Base-by-base conservation (phyloP, 2,329 filamentous ascomycete genomes). In the Fusarium longipes region DNA sequence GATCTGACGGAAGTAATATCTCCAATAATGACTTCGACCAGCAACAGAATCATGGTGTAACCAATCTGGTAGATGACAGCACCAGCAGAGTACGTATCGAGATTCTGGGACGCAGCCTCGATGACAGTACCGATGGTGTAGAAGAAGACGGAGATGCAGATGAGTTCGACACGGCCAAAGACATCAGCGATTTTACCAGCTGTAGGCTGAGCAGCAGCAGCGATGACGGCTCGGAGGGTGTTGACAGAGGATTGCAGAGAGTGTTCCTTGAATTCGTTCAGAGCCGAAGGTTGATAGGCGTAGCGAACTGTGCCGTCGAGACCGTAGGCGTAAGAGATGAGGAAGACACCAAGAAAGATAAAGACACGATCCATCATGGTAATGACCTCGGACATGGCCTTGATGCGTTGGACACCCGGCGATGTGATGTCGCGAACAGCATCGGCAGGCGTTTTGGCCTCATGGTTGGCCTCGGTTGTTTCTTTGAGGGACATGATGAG, bases 321-420 rank as follows among this genome's bases (percentile, higher is more conserved):
- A 3, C 86, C 85, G 73, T 90, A 91, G 32, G 83, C 86, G 74
- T 89, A 91, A 12, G 87, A 84, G 52, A 90, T 78, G 30, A 91
- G 74, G 73, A 91, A 90, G 65, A 90, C 80, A 24, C 87, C 81
- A 11, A 84, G 71, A 76, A 90, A 90, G 73, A 91, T 82, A 63
- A 82, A 80, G 60, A 86, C 65, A 29, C 86, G 85, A 73, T 90
- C 86, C 15, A 68, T 59, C 6, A 76, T 63, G 18, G 83, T 86
- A 35, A 89, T 82, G 63, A 85, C 81, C 10, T 81, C 76, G 8
- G 83, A 77, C 44, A 90, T 79, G 29, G 83, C 84, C 75, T 89
- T 86, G 63, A 89, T 84, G 12, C 87, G 84, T n/a, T 75, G 77
- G 8, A 90, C 87, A 74, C 88, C 88, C 7, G 86, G 77, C 8